Evolutionary conservation across 345 rosid genomes (phyloP).

Genomic region (Crucihimalaya himalaica): DNA sequence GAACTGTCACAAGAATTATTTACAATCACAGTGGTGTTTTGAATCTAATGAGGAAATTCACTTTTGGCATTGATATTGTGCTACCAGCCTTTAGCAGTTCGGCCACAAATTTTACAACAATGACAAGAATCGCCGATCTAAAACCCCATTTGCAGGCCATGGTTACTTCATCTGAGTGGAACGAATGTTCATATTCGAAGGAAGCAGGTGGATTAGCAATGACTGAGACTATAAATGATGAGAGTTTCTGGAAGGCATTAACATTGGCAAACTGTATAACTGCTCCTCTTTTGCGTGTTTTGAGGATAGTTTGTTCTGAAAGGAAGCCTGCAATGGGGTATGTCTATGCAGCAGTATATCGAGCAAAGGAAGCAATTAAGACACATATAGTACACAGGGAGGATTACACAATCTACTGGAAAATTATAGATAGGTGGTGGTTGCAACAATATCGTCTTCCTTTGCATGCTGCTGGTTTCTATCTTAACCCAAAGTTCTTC

Average conservation of each 20-base stretch:
- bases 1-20: slow-evolving; percentile 71
- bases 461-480: slow-evolving; percentile 88
- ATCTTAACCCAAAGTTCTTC: slow-evolving; percentile 88
- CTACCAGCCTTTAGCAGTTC: slow-evolving; percentile 59
- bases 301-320: slow-evolving; percentile 56
- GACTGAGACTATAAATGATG: slow-evolving; percentile 63
- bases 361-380: slow-evolving; percentile 82
- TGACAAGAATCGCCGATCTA: slow-evolving; percentile 58
- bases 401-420: slow-evolving; percentile 76
- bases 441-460: slow-evolving; percentile 68
- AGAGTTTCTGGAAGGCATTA: slow-evolving; percentile 81
- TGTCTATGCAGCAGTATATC: slow-evolving; percentile 74
- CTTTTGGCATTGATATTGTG: slow-evolving; percentile 73
- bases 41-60: slow-evolving; percentile 74
- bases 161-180: slow-evolving; percentile 91
- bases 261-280: slow-evolving; percentile 54
- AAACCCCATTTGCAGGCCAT: slow-evolving; percentile 70
- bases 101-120: slow-evolving; percentile 69
- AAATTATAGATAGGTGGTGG: slow-evolving; percentile 83
- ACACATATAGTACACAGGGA: slow-evolving; percentile 64
- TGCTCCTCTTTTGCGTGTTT: slow-evolving; percentile 64
- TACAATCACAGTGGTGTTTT: slow-evolving; percentile 71
- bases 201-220: slow-evolving; percentile 70
- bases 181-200: slow-evolving; percentile 65
- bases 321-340: slow-evolving; percentile 89